Evolutionary conservation across 2,329 filamentous ascomycete species (phyloP).

Genomic region (Neonectria faginata): DNA sequence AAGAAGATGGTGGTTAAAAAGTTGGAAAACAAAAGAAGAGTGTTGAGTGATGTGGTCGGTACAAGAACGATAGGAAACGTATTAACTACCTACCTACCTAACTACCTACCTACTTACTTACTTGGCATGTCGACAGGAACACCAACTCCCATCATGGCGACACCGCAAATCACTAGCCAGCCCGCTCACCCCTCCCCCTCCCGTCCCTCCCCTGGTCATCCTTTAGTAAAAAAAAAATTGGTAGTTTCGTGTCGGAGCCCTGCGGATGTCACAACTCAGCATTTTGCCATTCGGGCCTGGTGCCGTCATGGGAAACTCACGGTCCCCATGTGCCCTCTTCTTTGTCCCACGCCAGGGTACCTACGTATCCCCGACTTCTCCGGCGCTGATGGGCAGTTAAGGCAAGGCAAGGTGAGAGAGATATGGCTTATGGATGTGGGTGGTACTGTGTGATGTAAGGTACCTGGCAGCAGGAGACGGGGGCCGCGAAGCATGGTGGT

Average conservation of each 20-base stretch:
- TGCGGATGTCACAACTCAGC: neutral
- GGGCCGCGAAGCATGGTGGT: neutral
- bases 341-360: neutral
- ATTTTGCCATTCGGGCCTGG: slow-evolving; percentile 1
- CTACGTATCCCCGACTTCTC: neutral
- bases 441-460: neutral
- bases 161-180: neutral
- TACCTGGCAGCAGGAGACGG: neutral
- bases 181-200: neutral
- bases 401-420: neutral
- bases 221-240: neutral
- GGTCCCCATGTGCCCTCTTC: neutral
- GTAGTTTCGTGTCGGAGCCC: neutral
- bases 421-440: neutral
- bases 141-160: neutral
- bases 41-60: no score
- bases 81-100: no score
- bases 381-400: neutral
- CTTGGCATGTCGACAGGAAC: neutral
- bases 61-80: neutral
- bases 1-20: neutral
- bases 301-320: slow-evolving; percentile 3
- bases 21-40: no score
- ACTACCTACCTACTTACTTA: no score
- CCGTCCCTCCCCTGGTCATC: neutral